Evolutionary conservation across 306 rosid genomes (phyloP).

Genomic region (Crotalaria pallida): DNA sequence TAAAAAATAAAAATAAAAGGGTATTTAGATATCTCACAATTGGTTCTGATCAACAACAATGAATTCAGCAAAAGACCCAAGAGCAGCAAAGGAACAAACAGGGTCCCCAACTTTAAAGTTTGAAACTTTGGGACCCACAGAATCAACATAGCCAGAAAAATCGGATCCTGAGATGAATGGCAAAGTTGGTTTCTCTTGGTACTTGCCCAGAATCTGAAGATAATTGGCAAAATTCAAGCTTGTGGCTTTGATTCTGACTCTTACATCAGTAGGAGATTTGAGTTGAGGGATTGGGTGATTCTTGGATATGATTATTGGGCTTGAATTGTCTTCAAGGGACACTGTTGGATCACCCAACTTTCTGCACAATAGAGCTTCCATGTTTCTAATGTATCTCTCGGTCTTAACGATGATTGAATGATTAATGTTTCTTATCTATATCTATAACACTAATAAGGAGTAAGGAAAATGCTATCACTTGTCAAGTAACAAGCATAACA

Average conservation of each 20-base stretch:
- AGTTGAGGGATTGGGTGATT: slow-evolving; percentile 59
- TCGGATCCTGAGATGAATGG: slow-evolving; percentile 91
- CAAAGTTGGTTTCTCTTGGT: slow-evolving; percentile 65
- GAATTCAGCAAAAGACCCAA: slow-evolving; percentile 76
- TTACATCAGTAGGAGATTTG: slow-evolving; percentile 55
- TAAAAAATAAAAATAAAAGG: neutral
- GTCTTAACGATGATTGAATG: too few species aligned
- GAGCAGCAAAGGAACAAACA: slow-evolving; percentile 61
- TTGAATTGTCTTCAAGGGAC: slow-evolving; percentile 11
- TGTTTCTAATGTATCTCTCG: slow-evolving; percentile 15
- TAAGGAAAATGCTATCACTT: too few species aligned
- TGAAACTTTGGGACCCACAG: slow-evolving; percentile 65
- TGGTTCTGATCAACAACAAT: slow-evolving; percentile 56
- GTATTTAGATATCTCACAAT: slow-evolving; percentile 57
- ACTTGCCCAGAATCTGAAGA: slow-evolving; percentile 68
- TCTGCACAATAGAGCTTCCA: slow-evolving; percentile 82
- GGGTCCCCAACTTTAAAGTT: slow-evolving; percentile 59
- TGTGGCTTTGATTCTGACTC: slow-evolving; percentile 78
- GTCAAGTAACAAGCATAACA: too few species aligned
- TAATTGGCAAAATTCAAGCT: slow-evolving; percentile 95
- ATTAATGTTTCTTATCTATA: too few species aligned
- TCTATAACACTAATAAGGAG: too few species aligned
- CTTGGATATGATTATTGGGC: slow-evolving; percentile 44
- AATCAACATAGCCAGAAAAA: slow-evolving; percentile 73
- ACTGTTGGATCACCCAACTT: slow-evolving; percentile 84